A percentile compares a stretch with the other conserved stretches of the same genome.
Conservation (phyloP, 192 early-diverging fungal species). For the Chytriomyces confervae region DNA sequence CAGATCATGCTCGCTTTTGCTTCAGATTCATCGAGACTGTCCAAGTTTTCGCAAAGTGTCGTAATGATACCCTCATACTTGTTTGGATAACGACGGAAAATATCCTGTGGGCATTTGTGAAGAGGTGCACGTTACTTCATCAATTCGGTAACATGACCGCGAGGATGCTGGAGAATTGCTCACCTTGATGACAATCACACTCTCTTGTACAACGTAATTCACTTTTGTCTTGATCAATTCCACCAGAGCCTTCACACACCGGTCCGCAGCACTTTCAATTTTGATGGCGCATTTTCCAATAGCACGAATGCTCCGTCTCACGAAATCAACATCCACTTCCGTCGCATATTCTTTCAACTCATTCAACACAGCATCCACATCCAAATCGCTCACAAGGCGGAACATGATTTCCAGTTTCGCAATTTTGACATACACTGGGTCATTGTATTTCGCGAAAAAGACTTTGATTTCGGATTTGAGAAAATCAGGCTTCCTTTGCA, state of each 20-base stretch:
- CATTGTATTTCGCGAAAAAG: conserved; percentile 99
- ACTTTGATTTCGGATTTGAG: conserved; percentile 92
- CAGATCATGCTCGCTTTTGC: conserved; percentile 91
- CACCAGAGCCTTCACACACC: conserved; percentile 83
- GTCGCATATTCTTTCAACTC: conserved; percentile 89
- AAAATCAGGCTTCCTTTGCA: conserved; percentile 87
- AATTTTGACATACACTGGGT: conserved; percentile 95
- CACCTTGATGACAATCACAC: conserved; percentile 89
- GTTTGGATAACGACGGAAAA: conserved; percentile 93
- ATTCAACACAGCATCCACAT: conserved; percentile 88
- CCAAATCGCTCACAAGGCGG: conserved; percentile 81
- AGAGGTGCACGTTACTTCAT: conserved; percentile 7
- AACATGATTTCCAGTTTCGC: conserved; percentile 96
- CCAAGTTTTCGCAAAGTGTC: conserved; percentile 88
- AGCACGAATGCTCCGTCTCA: conserved; percentile 79
- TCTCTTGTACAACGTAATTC: conserved; percentile 91
- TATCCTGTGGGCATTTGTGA: conserved; percentile 58
- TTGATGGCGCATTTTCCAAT: conserved; percentile 94
- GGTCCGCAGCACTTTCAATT: conserved; percentile 83
- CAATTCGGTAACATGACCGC: no score
- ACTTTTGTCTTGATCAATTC: conserved; percentile 89
- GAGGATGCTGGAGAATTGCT: background rate
- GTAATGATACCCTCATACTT: conserved; percentile 85
- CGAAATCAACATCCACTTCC: background rate
- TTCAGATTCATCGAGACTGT: conserved; percentile 87